phyloP scores from a whole-genome alignment of 345 rosid genomes.

The Arabis hirsuta region DNA sequence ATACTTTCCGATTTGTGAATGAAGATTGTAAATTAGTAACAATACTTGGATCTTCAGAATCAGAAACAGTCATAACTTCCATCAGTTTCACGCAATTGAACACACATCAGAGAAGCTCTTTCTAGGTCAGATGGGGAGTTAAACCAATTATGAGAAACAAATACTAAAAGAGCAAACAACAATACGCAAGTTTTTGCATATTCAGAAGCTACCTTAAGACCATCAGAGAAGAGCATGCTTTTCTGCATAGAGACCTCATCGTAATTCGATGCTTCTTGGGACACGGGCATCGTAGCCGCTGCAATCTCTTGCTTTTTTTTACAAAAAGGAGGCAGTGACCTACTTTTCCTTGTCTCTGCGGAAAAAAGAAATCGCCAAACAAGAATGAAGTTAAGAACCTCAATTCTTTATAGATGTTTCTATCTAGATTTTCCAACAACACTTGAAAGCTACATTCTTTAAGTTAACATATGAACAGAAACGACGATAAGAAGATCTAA shows the following conservation, averaged over 20 bases:
- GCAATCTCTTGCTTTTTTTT: conserved; percentile 49
- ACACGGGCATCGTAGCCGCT: conserved; percentile 46
- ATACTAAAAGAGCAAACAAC: neutral
- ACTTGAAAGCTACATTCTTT: neutral
- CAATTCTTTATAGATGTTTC: conserved; percentile 9
- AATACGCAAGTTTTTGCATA: neutral
- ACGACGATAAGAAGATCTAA: neutral
- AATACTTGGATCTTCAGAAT: too few relatives aligned
- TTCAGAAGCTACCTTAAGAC: conserved; percentile 67
- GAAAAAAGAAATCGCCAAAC: neutral
- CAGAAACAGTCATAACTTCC: neutral
- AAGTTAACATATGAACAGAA: neutral
- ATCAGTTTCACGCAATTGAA: neutral
- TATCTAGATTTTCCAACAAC: neutral
- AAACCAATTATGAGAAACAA: neutral
- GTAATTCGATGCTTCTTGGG: conserved; percentile 65
- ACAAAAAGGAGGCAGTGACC: conserved; percentile 1
- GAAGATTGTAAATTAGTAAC: too few relatives aligned
- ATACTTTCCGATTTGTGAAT: too few relatives aligned
- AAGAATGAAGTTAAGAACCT: conserved; percentile 1
- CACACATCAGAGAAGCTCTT: neutral
- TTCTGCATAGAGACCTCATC: conserved; percentile 85
- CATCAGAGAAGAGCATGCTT: conserved; percentile 82
- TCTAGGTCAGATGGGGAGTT: neutral
- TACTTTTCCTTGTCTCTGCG: neutral